Conservation (phyloP, 345 rosid species). For the Citrus australasica region DNA sequence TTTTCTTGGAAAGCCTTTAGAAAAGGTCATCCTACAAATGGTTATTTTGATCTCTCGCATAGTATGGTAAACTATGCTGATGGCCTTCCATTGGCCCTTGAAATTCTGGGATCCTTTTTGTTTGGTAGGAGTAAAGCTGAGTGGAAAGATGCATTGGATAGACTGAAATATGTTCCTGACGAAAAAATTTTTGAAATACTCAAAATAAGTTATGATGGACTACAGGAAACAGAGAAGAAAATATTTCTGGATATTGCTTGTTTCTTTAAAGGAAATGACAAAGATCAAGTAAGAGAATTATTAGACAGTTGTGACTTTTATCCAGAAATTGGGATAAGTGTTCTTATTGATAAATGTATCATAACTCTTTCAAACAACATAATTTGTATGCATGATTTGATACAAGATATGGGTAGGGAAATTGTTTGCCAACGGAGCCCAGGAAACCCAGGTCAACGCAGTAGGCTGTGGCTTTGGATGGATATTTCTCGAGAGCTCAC, state of each 20-base stretch:
- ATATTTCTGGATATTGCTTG: not conserved
- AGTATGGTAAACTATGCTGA: not conserved
- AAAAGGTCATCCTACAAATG: not conserved
- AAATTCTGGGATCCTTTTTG: not conserved
- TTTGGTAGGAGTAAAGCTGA: not conserved
- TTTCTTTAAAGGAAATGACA: not conserved
- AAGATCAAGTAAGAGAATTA: not conserved
- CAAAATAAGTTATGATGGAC: constrained; percentile 1
- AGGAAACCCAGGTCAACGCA: not conserved
- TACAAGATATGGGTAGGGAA: not conserved
- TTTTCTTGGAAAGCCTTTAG: not conserved
- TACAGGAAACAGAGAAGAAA: not conserved
- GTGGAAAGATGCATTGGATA: not conserved
- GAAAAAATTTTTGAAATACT: not conserved
- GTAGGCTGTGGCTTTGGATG: not conserved
- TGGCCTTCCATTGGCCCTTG: not conserved
- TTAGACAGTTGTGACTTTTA: not conserved
- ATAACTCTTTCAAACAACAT: not conserved
- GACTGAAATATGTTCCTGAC: not conserved
- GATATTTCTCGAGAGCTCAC: not conserved
- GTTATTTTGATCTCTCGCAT: not conserved
- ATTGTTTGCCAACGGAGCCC: not conserved
- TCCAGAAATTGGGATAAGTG: not conserved
- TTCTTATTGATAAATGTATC: not conserved
- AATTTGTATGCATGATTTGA: not conserved